Evolutionary conservation across 768 basidiomycete genomes (phyloP), one percentile per base, ranked within the genome.

Genomic region (Phlebiopsis gigantea): DNA sequence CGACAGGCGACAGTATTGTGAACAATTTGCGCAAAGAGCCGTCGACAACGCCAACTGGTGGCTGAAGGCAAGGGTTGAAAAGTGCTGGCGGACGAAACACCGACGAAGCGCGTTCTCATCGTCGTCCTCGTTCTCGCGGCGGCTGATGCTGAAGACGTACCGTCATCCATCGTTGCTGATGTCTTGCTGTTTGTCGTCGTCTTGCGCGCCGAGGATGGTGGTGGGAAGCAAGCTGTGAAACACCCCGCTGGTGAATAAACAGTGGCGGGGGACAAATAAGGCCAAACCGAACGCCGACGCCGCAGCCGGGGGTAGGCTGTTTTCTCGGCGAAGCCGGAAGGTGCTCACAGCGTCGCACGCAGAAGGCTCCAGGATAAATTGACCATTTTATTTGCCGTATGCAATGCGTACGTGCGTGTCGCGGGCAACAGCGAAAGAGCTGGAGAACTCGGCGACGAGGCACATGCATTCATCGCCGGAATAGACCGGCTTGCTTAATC

Each of bases 121-220:
- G 71, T 77, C 70, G 82, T 75, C 76, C 73, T 57, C 57, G 68
- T 71, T 69, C 84, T 75, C 72, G 84, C 74, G 77, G 85, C 77
- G 75, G 83, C 75, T 80, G 83, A 85, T 85, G 85, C 78, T 87
- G 86, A 79, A 70, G 76, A 88, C 86, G 86, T 88, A 88, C 86
- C 86, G 84, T 88, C 78, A 79, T 78, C 77, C 77, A 78, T 78
- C 66, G 69, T 71, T 75, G 69, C 71, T 75, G 76, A 63, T 48
- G 63, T 53, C 21, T 54, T 62, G 59, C 65, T 65, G 70, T 29
- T 51, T 58, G 63, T 42, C 48, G 47, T 22, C 42, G 46, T 41
- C 28, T 48, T 56, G 28, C 17, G 22, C 17, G 61, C 50, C 59
- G 55, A 51, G 55, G 48, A 65, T 56, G 42, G 54, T 56, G 62